Evolutionary conservation across 495 filamentous ascomycete species (phyloP), one percentile per base, ranked within the genome.

Genomic region (Jackrogersella multiformis): DNA sequence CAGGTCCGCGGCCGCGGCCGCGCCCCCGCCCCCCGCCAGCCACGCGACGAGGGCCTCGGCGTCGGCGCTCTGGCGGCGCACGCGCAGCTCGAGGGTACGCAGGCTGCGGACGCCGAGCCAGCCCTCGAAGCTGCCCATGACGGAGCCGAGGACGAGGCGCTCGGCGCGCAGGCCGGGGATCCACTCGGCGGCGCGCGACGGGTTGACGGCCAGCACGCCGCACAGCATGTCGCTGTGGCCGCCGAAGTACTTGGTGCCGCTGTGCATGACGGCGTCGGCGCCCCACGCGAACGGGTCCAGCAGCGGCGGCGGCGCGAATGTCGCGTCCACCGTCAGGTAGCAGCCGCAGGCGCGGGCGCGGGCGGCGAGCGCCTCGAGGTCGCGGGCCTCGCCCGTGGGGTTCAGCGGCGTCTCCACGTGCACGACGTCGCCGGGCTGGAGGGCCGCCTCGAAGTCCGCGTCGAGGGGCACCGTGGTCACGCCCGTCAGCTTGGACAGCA

Each of bases 371-470:
- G 76, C 73, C 24, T 76, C 78, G 26, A 99, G 89, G 63, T 90
- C 82, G 66, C 83, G 86, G 6, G 94, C 93, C 46, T 87, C 89
- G 44, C 95, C 95, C 10, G 88, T 87, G 0, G 95, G 95, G 76
- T 99, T 97, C 18, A 97, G 77, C 0, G 95, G 95, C 1, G 93
- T 97, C 76, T 98, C 95, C 35, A 99, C 79, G 75, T 96, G 93
- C 35, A 99, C 85, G 6, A 97, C 80, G 76, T 99, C 95, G 13
- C 94, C 95, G 1, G 81, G 73, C 12, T 84, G 78, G 7, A 94
- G 82, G 15, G 83, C 77, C 8, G 59, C 41, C 4, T 79, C 74
- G 61, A 68, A 49, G 32, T 77, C 79, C 23, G 63, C 76, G 70
- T 90, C 82, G 9, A 95, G 82, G 1, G 81, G 77, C 9, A 97